Evolutionary conservation across 2,329 filamentous ascomycete species (phyloP).

Genomic region (Calonectria ilicicola): DNA sequence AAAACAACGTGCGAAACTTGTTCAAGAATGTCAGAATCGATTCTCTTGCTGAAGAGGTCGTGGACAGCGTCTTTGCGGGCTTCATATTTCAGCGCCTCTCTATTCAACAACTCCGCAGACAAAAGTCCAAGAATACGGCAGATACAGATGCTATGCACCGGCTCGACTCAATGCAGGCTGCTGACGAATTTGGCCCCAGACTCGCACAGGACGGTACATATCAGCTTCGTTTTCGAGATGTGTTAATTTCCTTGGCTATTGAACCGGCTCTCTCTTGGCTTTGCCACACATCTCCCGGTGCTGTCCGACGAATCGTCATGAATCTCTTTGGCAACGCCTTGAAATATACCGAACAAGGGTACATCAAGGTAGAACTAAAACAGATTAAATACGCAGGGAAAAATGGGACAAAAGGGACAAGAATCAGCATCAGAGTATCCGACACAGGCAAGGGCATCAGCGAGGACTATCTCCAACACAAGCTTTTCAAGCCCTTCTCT

Average conservation of each 20-base stretch:
- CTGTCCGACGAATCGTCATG: conserved; percentile 66
- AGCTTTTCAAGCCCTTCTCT: conserved; percentile 73
- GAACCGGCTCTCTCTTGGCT: conserved; percentile 60
- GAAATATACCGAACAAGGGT: conserved; percentile 65
- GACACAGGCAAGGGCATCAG: conserved; percentile 77
- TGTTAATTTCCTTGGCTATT: conserved; percentile 50
- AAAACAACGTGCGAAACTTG: background rate
- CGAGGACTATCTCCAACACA: conserved; percentile 70
- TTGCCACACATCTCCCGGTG: conserved; percentile 66
- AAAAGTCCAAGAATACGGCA: conserved; percentile 14
- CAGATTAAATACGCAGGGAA: conserved; percentile 28
- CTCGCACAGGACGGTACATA: background rate
- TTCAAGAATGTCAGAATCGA: conserved; percentile 24
- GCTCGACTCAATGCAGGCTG: background rate
- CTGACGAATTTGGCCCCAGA: background rate
- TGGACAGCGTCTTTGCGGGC: conserved; percentile 38
- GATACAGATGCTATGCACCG: background rate
- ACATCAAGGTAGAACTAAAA: conserved; percentile 44
- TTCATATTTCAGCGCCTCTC: conserved; percentile 32
- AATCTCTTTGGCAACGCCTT: conserved; percentile 73
- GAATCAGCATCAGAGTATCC: conserved; percentile 58
- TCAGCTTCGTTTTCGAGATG: conserved; percentile 30
- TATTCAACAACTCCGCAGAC: conserved; percentile 25
- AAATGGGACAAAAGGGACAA: background rate
- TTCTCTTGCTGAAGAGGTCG: conserved; percentile 35